Evolutionary conservation across 2,329 filamentous ascomycete genomes (phyloP).

Genomic region (Colletotrichum melonis): DNA sequence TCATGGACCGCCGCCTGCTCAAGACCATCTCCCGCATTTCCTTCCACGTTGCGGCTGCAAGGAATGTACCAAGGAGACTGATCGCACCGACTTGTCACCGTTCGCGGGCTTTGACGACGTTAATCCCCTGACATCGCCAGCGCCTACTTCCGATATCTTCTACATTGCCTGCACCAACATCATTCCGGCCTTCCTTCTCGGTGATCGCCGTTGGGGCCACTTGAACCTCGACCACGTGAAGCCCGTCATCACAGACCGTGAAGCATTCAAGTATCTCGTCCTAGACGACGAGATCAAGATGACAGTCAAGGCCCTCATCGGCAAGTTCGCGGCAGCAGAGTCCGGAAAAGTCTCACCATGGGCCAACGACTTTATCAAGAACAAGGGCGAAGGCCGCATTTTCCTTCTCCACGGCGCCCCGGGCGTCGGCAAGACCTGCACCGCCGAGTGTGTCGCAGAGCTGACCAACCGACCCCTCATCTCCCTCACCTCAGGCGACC

Average conservation of each 20-base stretch:
- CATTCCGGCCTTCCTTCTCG: constrained; percentile 59
- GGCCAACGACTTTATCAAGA: constrained; percentile 48
- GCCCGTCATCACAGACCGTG: constrained; percentile 55
- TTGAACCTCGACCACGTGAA: constrained; percentile 52
- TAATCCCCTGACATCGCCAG: constrained; percentile 47
- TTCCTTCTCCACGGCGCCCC: constrained; percentile 64
- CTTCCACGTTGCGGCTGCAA: constrained; percentile 55
- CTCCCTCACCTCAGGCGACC: constrained; percentile 61
- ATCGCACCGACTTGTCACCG: constrained; percentile 41
- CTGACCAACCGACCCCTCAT: constrained; percentile 62
- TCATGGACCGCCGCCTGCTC: constrained; percentile 26
- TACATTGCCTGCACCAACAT: constrained; percentile 55
- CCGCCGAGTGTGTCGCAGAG: constrained; percentile 66
- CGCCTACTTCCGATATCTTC: constrained; percentile 56
- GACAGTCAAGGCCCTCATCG: constrained; percentile 59
- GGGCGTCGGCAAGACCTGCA: constrained; percentile 69
- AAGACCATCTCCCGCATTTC: constrained; percentile 53
- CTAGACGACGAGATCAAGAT: constrained; percentile 60
- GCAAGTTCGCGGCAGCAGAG: constrained; percentile 54
- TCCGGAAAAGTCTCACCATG: constrained; percentile 55
- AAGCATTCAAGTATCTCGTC: constrained; percentile 62
- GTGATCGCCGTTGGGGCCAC: constrained; percentile 57
- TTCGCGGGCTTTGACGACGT: constrained; percentile 55
- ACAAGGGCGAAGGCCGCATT: constrained; percentile 60
- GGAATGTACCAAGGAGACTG: constrained; percentile 44